Conservation (phyloP, 768 basidiomycete genomes). For the Suillus decipiens region DNA sequence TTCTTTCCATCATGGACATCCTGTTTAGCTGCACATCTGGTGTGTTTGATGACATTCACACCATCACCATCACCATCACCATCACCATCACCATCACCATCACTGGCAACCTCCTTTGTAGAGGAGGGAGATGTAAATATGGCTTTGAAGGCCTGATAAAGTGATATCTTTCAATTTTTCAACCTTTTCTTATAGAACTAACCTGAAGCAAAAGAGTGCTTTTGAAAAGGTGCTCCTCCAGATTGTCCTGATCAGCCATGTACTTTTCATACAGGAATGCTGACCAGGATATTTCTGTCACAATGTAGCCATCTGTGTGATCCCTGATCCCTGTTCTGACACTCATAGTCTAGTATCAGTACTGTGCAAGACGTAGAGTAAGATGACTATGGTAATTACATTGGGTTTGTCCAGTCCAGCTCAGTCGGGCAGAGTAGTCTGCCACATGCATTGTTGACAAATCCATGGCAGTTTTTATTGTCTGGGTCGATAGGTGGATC, state of each 20-base stretch:
- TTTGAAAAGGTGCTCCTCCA: not conserved
- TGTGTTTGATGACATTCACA: not conserved
- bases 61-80: not conserved
- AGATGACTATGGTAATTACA: not conserved
- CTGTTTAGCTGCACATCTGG: not conserved
- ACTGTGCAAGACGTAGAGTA: too few relatives aligned
- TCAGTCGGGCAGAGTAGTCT: not conserved
- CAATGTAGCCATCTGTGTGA: not conserved
- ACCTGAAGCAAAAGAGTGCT: not conserved
- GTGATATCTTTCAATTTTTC: not conserved
- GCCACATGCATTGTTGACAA: not conserved
- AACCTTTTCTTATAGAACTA: not conserved
- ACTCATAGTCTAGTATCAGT: not conserved
- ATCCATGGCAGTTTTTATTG: not conserved
- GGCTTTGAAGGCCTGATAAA: slow-evolving; percentile 14
- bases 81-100: too few relatives aligned
- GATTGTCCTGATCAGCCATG: not conserved
- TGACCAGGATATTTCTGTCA: not conserved
- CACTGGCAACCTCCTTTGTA: not conserved
- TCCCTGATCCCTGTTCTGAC: not conserved
- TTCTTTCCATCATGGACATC: too few relatives aligned
- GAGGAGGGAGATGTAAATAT: slow-evolving; percentile 21
- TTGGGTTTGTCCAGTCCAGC: not conserved
- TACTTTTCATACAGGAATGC: not conserved
- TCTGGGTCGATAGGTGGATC: not conserved